Evolutionary conservation across 2,329 filamentous ascomycete genomes (phyloP).

Genomic region (Phyllosticta citriasiana): DNA sequence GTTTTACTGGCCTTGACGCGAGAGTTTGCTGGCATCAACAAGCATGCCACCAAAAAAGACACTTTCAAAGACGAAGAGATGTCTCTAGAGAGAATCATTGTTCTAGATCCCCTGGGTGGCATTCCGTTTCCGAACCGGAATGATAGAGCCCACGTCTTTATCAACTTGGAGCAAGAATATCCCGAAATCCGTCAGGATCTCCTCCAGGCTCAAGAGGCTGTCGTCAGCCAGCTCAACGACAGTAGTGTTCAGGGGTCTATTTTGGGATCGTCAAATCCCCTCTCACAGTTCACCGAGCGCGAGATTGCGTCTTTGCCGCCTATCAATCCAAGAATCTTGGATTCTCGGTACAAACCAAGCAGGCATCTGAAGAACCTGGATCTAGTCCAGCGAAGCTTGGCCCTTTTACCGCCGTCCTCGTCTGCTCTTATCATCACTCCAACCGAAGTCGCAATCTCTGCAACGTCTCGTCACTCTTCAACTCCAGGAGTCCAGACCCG

Average conservation of each 20-base stretch:
- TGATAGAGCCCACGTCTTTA: constrained; percentile 66
- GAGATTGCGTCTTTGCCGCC: constrained; percentile 16
- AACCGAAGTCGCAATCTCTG: constrained; percentile 61
- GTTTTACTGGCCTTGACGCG: constrained; percentile 67
- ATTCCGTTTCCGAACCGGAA: constrained; percentile 56
- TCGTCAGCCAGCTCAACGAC: constrained; percentile 10
- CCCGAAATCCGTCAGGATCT: constrained; percentile 57
- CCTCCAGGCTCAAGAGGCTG: constrained; percentile 15
- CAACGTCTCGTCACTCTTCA: constrained; percentile 20
- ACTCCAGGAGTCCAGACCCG: constrained; percentile 43
- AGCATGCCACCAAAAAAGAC: neutral
- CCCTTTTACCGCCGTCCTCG: constrained; percentile 69
- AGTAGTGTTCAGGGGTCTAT: constrained; percentile 9
- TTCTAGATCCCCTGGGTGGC: constrained; percentile 79
- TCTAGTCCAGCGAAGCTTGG: constrained; percentile 59
- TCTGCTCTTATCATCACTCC: constrained; percentile 87
- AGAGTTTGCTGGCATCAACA: constrained; percentile 59
- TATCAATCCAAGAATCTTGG: constrained; percentile 13
- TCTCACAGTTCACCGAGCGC: constrained; percentile 33
- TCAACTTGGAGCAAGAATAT: constrained; percentile 91
- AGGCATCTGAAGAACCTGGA: constrained; percentile 61
- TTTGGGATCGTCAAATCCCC: constrained; percentile 30
- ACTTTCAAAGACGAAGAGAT: neutral
- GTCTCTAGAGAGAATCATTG: constrained; percentile 68
- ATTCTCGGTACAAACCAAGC: constrained; percentile 13